Percentiles rank a stretch among this genome's conserved stretches.
These are phyloP conservation scores for Ophiostoma tasmaniense DNA, from an alignment of 2,329 filamentous ascomycete species.

Conservation along the genomic window DNA sequence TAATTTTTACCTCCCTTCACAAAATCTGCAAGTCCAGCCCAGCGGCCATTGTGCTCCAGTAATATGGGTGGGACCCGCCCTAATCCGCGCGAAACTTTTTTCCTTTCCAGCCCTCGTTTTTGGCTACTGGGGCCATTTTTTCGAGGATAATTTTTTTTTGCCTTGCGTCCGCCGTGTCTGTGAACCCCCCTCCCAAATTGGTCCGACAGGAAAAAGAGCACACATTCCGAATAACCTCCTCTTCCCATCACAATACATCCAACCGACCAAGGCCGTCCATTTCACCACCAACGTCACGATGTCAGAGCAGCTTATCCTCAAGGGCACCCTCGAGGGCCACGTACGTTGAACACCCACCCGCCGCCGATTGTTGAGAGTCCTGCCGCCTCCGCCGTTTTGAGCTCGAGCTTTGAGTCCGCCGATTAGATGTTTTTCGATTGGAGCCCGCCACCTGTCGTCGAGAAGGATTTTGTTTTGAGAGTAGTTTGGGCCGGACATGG, in stretches of 20 bases:
- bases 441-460: not conserved
- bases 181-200: slow-evolving; percentile 14
- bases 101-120: slow-evolving; percentile 15
- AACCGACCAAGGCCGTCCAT: slow-evolving; percentile 19
- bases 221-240: slow-evolving; percentile 11
- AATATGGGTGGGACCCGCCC: slow-evolving; percentile 14
- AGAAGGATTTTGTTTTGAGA: not conserved
- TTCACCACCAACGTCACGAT: slow-evolving; percentile 40
- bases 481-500: not conserved
- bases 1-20: slow-evolving; percentile 20
- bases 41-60: slow-evolving; percentile 4
- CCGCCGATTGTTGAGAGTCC: not conserved
- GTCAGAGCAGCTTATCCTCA: slow-evolving; percentile 92
- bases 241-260: slow-evolving; percentile 8
- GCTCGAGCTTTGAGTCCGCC: not conserved
- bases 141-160: slow-evolving; percentile 15
- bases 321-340: slow-evolving; percentile 97
- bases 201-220: slow-evolving; percentile 14
- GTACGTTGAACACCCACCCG: slow-evolving; percentile 39
- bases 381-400: not conserved
- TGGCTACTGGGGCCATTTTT: slow-evolving; percentile 9
- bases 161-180: slow-evolving; percentile 12
- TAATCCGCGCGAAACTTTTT: slow-evolving; percentile 19
- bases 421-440: slow-evolving; percentile 6
- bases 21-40: slow-evolving; percentile 10